Base-by-base conservation (phyloP, 2,329 filamentous ascomycete genomes). In the Bisporella sp. region DNA sequence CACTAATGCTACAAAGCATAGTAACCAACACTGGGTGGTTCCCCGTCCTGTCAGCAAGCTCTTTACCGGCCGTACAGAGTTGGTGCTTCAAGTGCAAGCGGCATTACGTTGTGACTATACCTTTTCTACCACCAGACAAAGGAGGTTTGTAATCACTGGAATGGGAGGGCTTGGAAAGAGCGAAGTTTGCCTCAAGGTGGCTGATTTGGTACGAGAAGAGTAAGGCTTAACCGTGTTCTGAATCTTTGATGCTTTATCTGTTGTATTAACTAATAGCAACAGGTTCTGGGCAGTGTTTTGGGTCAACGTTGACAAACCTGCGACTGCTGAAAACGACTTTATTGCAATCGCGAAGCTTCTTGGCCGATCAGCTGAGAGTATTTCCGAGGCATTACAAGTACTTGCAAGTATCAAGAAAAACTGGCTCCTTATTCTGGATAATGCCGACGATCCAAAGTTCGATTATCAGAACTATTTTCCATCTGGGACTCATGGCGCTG, bases 361-460 rank as follows among this genome's bases (percentile, higher is more conserved):
- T 46, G 50, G 49, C 3, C 42, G 31, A 11, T 35, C 46, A 11
- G 46, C 48, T 21, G 44, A 55, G 9, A 52, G 40, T 13, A 33
- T 55, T 33, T 33, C 45, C n/a, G 50, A 58, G 30, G 51, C 48
- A 30, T 48, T 54, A 48, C 43, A 54, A 47, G 46, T 52, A 28
- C 54, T 69, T n/a, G 47, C 51, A 41, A 50, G 28, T 21, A 53
- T 42, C 2, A 46, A 59, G 6, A 58, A 54, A 46, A 57, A 56
- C 30, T 69, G 66, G 66, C 60, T 69, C 29, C 59, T 69, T 28
- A 60, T 73, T 5, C 64, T 73, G 32, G 69, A 73, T 54, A 73
- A 73, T 53, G 69, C 68, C 2, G 69, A 74, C 48, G 61, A 70
- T 53, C 60, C 65, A 5, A 49, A 62, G 0, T 42, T 66, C n/a